Conservation (phyloP, 768 basidiomycete genomes). For the Mycena filopes region DNA sequence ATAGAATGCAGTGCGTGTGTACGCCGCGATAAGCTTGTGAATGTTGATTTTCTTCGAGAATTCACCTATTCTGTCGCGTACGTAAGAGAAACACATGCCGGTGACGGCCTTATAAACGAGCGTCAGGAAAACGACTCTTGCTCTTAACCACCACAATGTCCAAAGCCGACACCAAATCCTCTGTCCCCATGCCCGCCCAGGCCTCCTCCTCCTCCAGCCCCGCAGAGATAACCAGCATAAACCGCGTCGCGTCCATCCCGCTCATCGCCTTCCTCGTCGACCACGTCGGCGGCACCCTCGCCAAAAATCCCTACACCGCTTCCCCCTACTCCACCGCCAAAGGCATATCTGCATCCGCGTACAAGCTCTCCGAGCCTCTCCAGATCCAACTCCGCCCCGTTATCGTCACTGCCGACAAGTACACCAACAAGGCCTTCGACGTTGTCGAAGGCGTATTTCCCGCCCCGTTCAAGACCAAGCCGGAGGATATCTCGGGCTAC, state of each 20-base stretch:
- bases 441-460: conserved; percentile 79
- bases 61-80: neutral
- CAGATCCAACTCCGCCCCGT: conserved; percentile 74
- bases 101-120: conserved; percentile 5
- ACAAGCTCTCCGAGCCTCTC: conserved; percentile 72
- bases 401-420: conserved; percentile 68
- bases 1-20: too few relatives aligned
- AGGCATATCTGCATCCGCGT: conserved; percentile 65
- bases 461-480: conserved; percentile 78
- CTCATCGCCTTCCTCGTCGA: conserved; percentile 72
- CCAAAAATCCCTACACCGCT: conserved; percentile 68
- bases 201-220: conserved; percentile 25
- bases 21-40: conserved; percentile 16
- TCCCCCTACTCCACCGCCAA: conserved; percentile 75
- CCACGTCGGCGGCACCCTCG: conserved; percentile 68
- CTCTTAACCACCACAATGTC: conserved; percentile 28
- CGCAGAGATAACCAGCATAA: conserved; percentile 70
- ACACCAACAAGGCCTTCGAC: conserved; percentile 76
- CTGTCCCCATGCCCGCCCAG: conserved; percentile 28
- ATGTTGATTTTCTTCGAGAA: conserved; percentile 12
- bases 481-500: conserved; percentile 73
- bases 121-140: conserved; percentile 1
- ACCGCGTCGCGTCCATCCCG: conserved; percentile 78
- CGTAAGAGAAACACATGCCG: conserved; percentile 5
- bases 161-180: neutral